Evolutionary conservation across 164 flowering plant species (phyloP), one percentile per base, ranked within the genome.

Genomic region (Tetracentron sinense): DNA sequence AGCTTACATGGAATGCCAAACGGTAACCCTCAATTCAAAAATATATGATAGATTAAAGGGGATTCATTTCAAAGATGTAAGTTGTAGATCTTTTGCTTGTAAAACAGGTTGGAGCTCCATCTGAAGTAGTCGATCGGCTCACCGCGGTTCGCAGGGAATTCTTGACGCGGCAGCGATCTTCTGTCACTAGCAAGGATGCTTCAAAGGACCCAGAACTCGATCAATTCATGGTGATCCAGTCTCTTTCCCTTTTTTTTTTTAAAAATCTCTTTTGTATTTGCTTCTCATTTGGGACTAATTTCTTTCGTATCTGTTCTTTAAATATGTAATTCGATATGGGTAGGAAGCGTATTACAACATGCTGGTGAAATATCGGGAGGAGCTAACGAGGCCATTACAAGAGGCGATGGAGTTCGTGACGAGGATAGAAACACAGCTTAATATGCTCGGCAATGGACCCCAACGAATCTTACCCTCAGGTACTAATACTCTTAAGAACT

Each of bases 341-440:
- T 58, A 94, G 98, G 98, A 89, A 73, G 98, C 97, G 0, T 94
- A 94, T 56, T 89, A 81, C 35, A 89, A 90, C 58, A 89, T 90
- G 96, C 69, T 94, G 62, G 89, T 87, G 76, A 94, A 94, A 69
- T 94, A 90, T 61, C 77, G 91, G 21, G 96, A 94, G 69, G 98
- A 90, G 69, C 72, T 94, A 12, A 79, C 87, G 10, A 80, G 97
- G 75, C 98, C 98, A 0, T 69, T 93, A 50, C 98, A 93, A 70
- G 98, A 93, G 66, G 98, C 98, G 15, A 89, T 85, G 89, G 97
- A 90, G 56, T 93, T 93, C 90, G 86, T 90, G 90, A 77, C 83
- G 38, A 73, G 92, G 60, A 81, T 93, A 27, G 98, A 93, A 70
- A 59, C 92, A 22, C 97, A 93, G 74, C 91, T 93, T 6, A 90